Evolutionary conservation across 2,329 filamentous ascomycete species (phyloP), one percentile per base, ranked within the genome.

Genomic region (Macrophomina phaseolina): DNA sequence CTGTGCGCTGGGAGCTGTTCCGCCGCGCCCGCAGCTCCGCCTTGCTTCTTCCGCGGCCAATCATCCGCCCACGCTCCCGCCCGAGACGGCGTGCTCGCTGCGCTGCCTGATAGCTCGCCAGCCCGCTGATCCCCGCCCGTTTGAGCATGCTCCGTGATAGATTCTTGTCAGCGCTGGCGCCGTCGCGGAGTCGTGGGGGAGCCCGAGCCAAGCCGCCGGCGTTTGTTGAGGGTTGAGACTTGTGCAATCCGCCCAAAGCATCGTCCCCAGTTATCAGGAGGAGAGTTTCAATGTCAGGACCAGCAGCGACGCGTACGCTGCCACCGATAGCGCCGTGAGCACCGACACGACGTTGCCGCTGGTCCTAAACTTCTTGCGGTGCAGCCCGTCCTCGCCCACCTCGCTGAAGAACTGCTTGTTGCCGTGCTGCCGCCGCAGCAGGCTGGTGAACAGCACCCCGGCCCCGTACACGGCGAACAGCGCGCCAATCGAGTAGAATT

Each of bases 401-500:
- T 85, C 83, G 68, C 84, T 87, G 79, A 98, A 98, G 81, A 99
- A 98, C 79, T 98, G 94, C 70, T 89, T 87, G 75, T 98, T 97
- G 67, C 95, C 94, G 80, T 97, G 92, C 75, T 94, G 92, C 64
- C 95, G 89, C 67, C 95, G 87, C 79, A 96, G 96, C 64, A 93
- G 83, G 72, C 93, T 91, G 68, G 96, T 92, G 32, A 92, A 84
- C 75, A 98, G 83, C 56, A 99, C 87, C 6, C 92, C 92, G 3
- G 90, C 89, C 12, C 94, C 95, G 75, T 98, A 98, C 58, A 93
- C 89, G 51, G 95, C 94, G 77, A 97, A 97, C 38, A 99, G 84
- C 6, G 95, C 95, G n/a, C 95, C 95, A 69, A 97, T 97, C 71
- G 91, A 89, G 81, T 98, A 98, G 83, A 99, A 98, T 76, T 98